A percentile compares a stretch with the other conserved stretches of the same genome.
Evolutionary conservation across 169 alveolate genomes (phyloP).

Genomic region (Eimeria praecox): DNA sequence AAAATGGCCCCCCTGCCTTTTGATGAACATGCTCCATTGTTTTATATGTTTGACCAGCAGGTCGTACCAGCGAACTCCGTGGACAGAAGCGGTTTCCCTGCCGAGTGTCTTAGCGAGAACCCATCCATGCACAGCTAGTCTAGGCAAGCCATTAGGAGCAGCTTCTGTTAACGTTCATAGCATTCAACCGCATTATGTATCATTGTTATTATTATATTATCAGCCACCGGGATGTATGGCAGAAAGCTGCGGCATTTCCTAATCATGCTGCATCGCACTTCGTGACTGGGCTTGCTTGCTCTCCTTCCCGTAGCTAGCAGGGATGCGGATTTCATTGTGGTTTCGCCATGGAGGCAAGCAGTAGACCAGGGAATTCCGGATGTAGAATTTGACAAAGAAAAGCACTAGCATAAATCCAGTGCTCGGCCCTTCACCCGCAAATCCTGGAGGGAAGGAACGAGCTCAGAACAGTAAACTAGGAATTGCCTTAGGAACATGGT

Average conservation of each 20-base stretch:
- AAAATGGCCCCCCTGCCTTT: not conserved
- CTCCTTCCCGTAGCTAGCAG: not conserved
- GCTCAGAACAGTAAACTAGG: not conserved
- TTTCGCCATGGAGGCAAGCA: not conserved
- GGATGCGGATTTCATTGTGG: not conserved
- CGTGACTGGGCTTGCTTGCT: not conserved
- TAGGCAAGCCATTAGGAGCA: not conserved
- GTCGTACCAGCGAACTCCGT: not conserved
- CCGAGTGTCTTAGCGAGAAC: not conserved
- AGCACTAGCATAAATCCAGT: not conserved
- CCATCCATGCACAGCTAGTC: not conserved
- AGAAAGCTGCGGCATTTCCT: not conserved
- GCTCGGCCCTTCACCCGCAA: not conserved
- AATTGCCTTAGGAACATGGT: not conserved
- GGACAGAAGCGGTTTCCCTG: not conserved
- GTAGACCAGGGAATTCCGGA: not conserved
- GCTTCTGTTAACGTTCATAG: not conserved
- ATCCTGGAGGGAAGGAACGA: not conserved
- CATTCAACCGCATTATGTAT: not conserved
- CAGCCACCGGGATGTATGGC: not conserved
- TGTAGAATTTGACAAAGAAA: not conserved
- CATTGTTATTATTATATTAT: not conserved
- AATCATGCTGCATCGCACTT: not conserved
- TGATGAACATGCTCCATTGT: not conserved
- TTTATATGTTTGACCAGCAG: not conserved